These are phyloP conservation scores for Rosa lucieae DNA, from an alignment of 306 rosid species.

Conservation along the genomic window DNA sequence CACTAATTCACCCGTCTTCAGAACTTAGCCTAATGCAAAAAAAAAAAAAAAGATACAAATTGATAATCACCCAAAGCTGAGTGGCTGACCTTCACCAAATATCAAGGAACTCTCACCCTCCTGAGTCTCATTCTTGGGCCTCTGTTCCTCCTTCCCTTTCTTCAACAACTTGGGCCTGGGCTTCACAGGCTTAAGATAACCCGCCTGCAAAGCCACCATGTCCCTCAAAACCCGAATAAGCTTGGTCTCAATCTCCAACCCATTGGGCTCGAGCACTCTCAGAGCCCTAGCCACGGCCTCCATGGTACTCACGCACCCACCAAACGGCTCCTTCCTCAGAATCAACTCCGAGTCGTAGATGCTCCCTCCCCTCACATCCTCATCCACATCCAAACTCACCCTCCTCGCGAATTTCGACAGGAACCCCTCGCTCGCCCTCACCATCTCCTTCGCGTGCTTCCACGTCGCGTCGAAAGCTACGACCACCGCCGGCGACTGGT, in stretches of 20 bases:
- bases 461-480: constrained; percentile 87
- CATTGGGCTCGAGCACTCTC: constrained; percentile 64
- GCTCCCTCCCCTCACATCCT: constrained; percentile 51
- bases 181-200: constrained; percentile 61
- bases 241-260: constrained; percentile 48
- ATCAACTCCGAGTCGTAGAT: constrained; percentile 77
- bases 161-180: constrained; percentile 64
- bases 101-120: too few species aligned
- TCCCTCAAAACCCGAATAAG: constrained; percentile 64
- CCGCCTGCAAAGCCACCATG: constrained; percentile 68
- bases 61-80: too few species aligned
- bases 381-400: constrained; percentile 67
- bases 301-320: constrained; percentile 79
- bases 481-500: constrained; percentile 30
- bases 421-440: constrained; percentile 68
- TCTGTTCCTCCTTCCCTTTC: constrained; percentile 29
- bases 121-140: neutral
- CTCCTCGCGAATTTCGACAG: constrained; percentile 55
- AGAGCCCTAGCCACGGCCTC: constrained; percentile 82
- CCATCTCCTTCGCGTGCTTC: constrained; percentile 97
- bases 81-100: too few species aligned
- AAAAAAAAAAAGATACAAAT: too few species aligned
- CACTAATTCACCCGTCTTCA: too few species aligned
- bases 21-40: too few species aligned
- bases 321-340: constrained; percentile 77